Evolutionary conservation across 164 flowering plant genomes (phyloP), one percentile per base, ranked within the genome.

Genomic region (Dillenia turbinata): DNA sequence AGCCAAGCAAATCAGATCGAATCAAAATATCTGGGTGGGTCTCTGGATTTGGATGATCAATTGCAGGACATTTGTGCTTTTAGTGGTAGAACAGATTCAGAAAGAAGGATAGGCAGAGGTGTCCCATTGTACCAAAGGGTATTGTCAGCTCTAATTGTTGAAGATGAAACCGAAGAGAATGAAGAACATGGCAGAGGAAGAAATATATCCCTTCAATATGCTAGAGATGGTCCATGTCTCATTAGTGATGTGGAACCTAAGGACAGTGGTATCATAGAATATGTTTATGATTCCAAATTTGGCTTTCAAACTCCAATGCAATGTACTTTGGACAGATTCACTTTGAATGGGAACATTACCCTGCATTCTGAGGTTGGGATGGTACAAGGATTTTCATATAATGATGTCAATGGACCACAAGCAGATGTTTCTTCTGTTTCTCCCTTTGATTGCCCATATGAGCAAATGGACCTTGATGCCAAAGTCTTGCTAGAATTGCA

Each of bases 51-150:
- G 59, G 66, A 56, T 48, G 72, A 75, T 59, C 75, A 69, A 53
- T 65, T 66, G 57, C 67, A 62, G 55, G 77, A 67, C 14, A 16
- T 46, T 62, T 77, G 75, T 50, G 40, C 57, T 62, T 63, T 53
- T 47, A 52, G 19, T 69, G 74, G 75, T 60, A 71, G 61, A 55
- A 8, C 70, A n/a, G 73, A 79, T 46, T 45, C 62, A 17, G 85
- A 75, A 57, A 68, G 68, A 59, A 70, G 50, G 60, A 66, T 55
- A 57, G 80, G 74, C 47, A 65, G 65, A 48, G 72, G 73, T 58
- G 66, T 79, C 56, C 92, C 96, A 59, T 70, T 90, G 61, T 85
- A 86, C 71, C 93, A 90, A 71, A 88, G 88, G 74, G 84, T 92
- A 55, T 76, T 90, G 47, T 77, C 96, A 22, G 91, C 98, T 69